phyloP scores from a whole-genome alignment of 139 green algal species.

The Edaphochlamys debaryana region DNA sequence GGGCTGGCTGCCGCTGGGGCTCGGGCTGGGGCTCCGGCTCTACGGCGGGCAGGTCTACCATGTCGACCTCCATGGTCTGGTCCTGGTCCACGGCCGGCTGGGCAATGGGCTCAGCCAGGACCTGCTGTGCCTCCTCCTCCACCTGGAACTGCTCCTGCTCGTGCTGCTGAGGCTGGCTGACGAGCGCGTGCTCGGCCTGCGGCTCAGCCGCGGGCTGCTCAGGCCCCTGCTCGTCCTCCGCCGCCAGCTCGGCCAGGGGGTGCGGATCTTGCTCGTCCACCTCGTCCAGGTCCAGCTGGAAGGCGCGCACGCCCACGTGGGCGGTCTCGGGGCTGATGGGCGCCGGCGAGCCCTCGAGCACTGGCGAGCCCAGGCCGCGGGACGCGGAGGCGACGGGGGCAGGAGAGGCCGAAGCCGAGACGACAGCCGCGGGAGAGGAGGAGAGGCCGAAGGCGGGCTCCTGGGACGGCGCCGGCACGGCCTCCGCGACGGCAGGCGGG shows the following conservation, averaged over 20 bases:
- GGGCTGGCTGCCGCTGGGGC: no score
- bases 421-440: background rate
- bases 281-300: constrained; percentile 21
- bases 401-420: background rate
- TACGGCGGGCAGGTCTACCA: no score
- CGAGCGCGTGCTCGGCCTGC: background rate
- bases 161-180: no score
- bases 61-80: background rate
- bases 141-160: no score
- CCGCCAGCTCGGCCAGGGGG: no score
- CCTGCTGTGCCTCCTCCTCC: no score
- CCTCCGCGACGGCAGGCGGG: background rate
- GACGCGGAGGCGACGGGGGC: background rate
- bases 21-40: no score
- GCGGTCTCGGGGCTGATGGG: constrained; percentile 25
- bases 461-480: no score
- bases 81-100: background rate
- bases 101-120: no score
- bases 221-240: background rate
- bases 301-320: constrained; percentile 4
- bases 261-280: background rate
- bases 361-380: background rate
- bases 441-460: no score
- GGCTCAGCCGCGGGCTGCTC: background rate
- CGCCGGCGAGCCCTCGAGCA: constrained; percentile 6